phyloP scores from a whole-genome alignment of 345 rosid species.

The Eucalyptus regnans region DNA sequence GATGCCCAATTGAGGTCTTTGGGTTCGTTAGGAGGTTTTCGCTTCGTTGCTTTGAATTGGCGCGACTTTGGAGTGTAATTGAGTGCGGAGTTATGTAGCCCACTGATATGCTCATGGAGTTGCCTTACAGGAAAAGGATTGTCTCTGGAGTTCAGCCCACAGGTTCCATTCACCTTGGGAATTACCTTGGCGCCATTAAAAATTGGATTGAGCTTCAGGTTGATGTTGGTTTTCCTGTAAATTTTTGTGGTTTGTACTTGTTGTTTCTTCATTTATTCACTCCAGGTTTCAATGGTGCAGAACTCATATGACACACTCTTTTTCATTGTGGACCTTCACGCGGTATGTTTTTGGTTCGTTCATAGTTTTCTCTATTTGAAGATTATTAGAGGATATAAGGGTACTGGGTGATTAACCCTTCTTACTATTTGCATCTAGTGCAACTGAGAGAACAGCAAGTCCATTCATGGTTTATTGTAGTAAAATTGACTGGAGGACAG shows the following conservation, averaged over 20 bases:
- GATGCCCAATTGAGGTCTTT: neutral
- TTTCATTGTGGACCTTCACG: constrained; percentile 81
- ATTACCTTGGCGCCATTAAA: constrained; percentile 87
- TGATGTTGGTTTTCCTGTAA: neutral
- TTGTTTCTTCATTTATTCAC: neutral
- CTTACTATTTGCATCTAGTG: neutral
- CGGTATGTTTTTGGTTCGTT: constrained; percentile 28
- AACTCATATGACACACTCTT: constrained; percentile 73
- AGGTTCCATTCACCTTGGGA: constrained; percentile 82
- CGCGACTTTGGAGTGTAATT: neutral
- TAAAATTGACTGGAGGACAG: neutral
- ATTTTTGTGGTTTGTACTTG: neutral
- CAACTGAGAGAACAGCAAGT: neutral
- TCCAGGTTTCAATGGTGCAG: constrained; percentile 29
- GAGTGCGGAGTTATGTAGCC: neutral
- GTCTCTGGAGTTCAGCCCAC: constrained; percentile 97
- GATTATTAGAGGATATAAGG: neutral
- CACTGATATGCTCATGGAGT: neutral
- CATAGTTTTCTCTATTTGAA: neutral
- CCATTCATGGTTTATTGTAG: neutral
- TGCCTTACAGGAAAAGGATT: constrained; percentile 48
- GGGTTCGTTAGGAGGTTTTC: neutral
- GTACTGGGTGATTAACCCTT: neutral
- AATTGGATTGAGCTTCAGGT: constrained; percentile 88
- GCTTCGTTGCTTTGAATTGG: neutral